Conservation (phyloP, 441 rosid species). For the Mallotus japonicus region DNA sequence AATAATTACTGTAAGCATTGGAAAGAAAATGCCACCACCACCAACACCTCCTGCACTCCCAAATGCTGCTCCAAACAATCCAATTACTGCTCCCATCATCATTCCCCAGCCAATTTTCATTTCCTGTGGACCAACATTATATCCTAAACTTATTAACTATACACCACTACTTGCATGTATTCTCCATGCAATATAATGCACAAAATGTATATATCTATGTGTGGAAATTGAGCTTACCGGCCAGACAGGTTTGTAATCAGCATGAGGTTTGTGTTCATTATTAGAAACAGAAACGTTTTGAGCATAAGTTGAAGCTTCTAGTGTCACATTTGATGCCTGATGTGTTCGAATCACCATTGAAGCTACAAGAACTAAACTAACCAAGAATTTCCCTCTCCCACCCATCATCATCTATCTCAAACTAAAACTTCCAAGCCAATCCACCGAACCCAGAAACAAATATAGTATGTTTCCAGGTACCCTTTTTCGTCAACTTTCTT, state of each 20-base stretch:
- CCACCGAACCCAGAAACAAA: too few species aligned
- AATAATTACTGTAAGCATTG: constrained; percentile 52
- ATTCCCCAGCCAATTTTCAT: constrained; percentile 57
- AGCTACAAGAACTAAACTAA: constrained; percentile 28
- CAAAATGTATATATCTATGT: too few species aligned
- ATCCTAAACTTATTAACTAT: too few species aligned
- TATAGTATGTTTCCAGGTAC: too few species aligned
- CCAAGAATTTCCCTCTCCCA: too few species aligned
- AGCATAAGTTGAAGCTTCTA: constrained; percentile 18
- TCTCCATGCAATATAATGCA: too few species aligned
- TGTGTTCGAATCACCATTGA: constrained; percentile 26
- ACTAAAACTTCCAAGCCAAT: too few species aligned
- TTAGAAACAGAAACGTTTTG: not conserved
- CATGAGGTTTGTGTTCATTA: too few species aligned
- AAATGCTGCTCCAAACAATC: constrained; percentile 63
- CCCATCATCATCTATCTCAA: too few species aligned
- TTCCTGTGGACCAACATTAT: constrained; percentile 24
- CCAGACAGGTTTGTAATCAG: not conserved
- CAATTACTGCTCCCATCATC: constrained; percentile 45
- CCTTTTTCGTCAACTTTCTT: too few species aligned
- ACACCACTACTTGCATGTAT: too few species aligned
- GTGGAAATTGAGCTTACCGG: too few species aligned
- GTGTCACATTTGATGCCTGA: constrained; percentile 11
- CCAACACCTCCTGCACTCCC: constrained; percentile 71
- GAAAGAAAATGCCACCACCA: constrained; percentile 66